These are phyloP conservation scores for Evansstolkia leycettana DNA, from an alignment of 495 filamentous ascomycete genomes.

Conservation along the genomic window DNA sequence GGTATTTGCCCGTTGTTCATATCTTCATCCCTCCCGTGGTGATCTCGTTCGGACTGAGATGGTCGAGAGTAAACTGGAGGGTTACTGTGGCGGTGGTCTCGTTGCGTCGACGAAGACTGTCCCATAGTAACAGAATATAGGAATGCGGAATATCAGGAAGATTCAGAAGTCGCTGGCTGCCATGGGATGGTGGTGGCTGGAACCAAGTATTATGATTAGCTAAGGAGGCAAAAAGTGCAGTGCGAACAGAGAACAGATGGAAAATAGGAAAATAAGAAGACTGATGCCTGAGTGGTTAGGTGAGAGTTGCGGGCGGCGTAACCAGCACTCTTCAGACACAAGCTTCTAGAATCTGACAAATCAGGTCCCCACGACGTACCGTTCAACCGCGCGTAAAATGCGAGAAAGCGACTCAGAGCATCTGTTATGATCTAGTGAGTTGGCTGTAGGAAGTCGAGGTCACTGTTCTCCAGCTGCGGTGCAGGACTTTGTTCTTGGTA, in stretches of 20 bases:
- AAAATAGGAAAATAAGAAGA: too few relatives aligned
- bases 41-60: conserved; percentile 12
- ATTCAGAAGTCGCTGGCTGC: conserved; percentile 20
- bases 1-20: conserved; percentile 25
- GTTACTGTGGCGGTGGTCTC: conserved; percentile 21
- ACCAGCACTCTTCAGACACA: neutral
- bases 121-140: conserved; percentile 34
- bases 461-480: too few relatives aligned
- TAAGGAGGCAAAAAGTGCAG: neutral
- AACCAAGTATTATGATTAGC: conserved; percentile 1
- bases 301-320: neutral
- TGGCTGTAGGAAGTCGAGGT: too few relatives aligned
- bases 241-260: too few relatives aligned
- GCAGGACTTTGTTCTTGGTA: too few relatives aligned
- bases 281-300: too few relatives aligned
- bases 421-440: too few relatives aligned
- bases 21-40: conserved; percentile 24
- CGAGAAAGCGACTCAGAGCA: too few relatives aligned
- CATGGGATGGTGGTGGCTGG: conserved; percentile 17
- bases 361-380: neutral
- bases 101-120: conserved; percentile 34
- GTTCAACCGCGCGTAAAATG: neutral
- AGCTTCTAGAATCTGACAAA: conserved; percentile 1
- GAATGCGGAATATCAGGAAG: conserved; percentile 1
- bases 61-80: conserved; percentile 11